phyloP scores from a whole-genome alignment of 306 rosid genomes.

The Dryas drummondii region DNA sequence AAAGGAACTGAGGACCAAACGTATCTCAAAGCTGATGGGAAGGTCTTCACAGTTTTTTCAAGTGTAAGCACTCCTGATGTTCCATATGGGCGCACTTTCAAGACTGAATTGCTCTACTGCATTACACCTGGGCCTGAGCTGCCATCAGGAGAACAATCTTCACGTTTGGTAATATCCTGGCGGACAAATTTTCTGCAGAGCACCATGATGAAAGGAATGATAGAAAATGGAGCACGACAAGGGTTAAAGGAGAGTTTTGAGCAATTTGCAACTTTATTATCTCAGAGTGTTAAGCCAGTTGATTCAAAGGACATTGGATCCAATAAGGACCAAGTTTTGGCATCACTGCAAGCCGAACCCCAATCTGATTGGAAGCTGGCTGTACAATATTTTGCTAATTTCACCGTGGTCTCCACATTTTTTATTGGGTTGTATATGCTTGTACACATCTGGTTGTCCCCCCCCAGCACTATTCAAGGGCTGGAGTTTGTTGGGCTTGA shows the following conservation, averaged over 20 bases:
- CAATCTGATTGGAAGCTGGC: conserved; percentile 76
- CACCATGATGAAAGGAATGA: conserved; percentile 98
- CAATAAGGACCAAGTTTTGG: conserved; percentile 78
- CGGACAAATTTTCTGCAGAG: conserved; percentile 80
- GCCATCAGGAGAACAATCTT: conserved; percentile 66
- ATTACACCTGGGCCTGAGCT: conserved; percentile 89
- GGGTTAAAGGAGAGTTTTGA: conserved; percentile 87
- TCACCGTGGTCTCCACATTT: conserved; percentile 58
- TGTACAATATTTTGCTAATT: conserved; percentile 80
- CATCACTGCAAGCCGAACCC: conserved; percentile 65
- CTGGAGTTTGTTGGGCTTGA: conserved; percentile 95
- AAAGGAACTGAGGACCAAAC: conserved; percentile 82
- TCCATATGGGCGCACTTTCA: conserved; percentile 80
- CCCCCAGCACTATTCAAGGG: conserved; percentile 76
- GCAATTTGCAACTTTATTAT: conserved; percentile 64
- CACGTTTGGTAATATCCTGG: conserved; percentile 87
- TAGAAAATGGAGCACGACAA: conserved; percentile 87
- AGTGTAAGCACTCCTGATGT: conserved; percentile 82
- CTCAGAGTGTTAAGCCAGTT: conserved; percentile 65
- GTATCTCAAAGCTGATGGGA: conserved; percentile 81
- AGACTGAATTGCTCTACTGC: conserved; percentile 66
- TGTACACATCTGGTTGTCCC: conserved; percentile 76
- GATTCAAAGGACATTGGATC: conserved; percentile 80
- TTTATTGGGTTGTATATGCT: conserved; percentile 71
- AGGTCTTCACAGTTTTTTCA: conserved; percentile 63